These are phyloP conservation scores for Saraca asoca DNA, from an alignment of 331 rosid genomes.

Conservation along the genomic window DNA sequence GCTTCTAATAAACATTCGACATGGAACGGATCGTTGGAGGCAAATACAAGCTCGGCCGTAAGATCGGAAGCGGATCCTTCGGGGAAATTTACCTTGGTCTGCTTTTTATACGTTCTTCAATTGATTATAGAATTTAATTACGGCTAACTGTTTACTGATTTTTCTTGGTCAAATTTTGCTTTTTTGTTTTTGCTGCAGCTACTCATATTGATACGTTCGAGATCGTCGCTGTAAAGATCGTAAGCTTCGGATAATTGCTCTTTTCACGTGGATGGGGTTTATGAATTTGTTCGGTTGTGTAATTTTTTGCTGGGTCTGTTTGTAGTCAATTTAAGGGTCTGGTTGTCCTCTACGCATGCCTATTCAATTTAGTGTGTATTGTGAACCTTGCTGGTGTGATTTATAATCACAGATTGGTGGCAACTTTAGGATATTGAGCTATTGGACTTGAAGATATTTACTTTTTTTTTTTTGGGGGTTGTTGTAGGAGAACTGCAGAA, in stretches of 20 bases:
- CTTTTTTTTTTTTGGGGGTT: background rate
- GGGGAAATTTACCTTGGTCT: conserved; percentile 92
- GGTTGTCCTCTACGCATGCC: conserved; percentile 7
- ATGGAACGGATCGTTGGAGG: conserved; percentile 90
- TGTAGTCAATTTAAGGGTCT: background rate
- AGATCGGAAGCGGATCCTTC: conserved; percentile 99
- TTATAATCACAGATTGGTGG: background rate
- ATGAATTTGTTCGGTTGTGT: background rate
- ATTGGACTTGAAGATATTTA: background rate
- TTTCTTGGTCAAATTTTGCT: conserved; percentile 26
- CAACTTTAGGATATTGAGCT: conserved; percentile 19
- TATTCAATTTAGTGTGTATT: conserved; percentile 7
- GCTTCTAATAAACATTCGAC: conserved; percentile 25
- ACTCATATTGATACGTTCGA: conserved; percentile 86
- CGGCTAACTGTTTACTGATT: conserved; percentile 26
- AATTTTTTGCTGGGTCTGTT: background rate
- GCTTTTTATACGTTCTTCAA: conserved; percentile 4
- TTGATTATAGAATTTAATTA: background rate
- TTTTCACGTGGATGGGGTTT: background rate
- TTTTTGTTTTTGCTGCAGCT: conserved; percentile 49
- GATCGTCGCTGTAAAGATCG: conserved; percentile 83
- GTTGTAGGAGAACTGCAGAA: conserved; percentile 80
- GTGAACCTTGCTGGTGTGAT: conserved; percentile 15
- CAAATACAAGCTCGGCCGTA: conserved; percentile 89
- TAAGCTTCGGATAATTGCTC: too few relatives aligned